Base-by-base conservation (phyloP, 2,329 filamentous ascomycete species). In the Colletotrichum tropicale region DNA sequence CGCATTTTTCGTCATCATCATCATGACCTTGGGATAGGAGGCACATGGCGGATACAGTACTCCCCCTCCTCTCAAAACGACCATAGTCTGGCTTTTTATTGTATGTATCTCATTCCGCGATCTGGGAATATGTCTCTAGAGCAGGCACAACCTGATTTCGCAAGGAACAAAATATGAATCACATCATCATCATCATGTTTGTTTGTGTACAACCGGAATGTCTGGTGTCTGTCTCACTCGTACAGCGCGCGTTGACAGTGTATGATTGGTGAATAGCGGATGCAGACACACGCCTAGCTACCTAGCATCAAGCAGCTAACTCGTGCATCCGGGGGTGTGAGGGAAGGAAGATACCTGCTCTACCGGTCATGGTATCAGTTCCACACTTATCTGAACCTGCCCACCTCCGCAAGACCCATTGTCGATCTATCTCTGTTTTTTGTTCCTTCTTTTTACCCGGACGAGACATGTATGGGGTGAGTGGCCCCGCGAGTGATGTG, bases 1-100 rank as follows among this genome's bases (percentile, higher is more conserved):
- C 69, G 56, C 56, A 52, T 73, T 70, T 61, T 69, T 13, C 26
- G 26, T 56, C 64, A 67, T 60, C 28, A 64, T 56, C 64, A 67
- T 65, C 58, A 64, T 55, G 36, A 38, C 34, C 32, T 28, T 28
- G 28, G 32, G 16, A 66, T 6, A 64, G 73, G 64, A 75, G 73
- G 73, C 65, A 73, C 16, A 72, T 73, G 73, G 73, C 70, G 70
- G 73, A 75, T 75, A 75, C 73, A 75, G 73, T 65, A 75, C 73
- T 73, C 70, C 73, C 70, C 73, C 73, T 75, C 71, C 73, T 73
- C 70, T 67, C 56, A 62, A 13, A 64, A 24, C 55, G 38, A 43
- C 26, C 15, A 64, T 26, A 64, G 24, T 58, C 55, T 58, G 10
- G 21, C 24, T 64, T 24, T 55, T 38, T 70, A 24, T 34, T 60